Evolutionary conservation across 305 asterid species (phyloP).

Genomic region (Coffea humblotiana): DNA sequence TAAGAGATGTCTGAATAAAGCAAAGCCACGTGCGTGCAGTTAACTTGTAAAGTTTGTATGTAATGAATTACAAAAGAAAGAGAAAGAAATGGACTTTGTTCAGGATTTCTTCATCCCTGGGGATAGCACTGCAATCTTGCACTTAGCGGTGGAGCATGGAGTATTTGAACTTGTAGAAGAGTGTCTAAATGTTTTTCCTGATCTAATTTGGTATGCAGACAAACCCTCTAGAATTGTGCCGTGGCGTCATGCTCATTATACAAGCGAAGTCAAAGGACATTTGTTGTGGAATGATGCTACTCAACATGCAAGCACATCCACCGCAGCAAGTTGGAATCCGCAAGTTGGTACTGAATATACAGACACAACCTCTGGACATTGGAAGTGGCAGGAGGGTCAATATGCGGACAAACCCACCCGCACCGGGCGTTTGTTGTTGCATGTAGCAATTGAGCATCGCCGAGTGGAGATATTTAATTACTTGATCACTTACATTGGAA

Average conservation of each 20-base stretch:
- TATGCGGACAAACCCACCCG: neutral
- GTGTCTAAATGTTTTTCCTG: constrained; percentile 8
- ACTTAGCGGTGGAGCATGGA: constrained; percentile 5
- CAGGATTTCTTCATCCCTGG: neutral
- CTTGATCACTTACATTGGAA: neutral
- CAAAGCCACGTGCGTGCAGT: neutral
- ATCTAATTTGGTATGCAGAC: constrained; percentile 6
- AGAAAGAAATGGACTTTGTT: neutral
- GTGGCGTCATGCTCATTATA: too few species aligned
- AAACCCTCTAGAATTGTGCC: too few species aligned
- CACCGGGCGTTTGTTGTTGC: neutral
- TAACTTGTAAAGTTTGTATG: constrained; percentile 1
- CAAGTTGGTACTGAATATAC: too few species aligned
- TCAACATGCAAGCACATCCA: too few species aligned
- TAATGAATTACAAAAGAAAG: neutral
- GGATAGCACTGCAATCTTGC: neutral
- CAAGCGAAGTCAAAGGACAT: too few species aligned
- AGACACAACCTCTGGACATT: too few species aligned
- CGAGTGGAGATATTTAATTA: constrained; percentile 1
- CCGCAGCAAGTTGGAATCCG: too few species aligned
- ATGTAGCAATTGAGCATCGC: constrained; percentile 12
- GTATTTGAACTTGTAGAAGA: constrained; percentile 2
- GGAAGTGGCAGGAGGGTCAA: too few species aligned
- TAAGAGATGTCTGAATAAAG: neutral
- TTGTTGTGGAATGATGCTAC: too few species aligned